These are phyloP conservation scores for Zygosaccharomyces pseudobailii DNA, from an alignment of 1,139 yeast genomes.

Conservation along the genomic window DNA sequence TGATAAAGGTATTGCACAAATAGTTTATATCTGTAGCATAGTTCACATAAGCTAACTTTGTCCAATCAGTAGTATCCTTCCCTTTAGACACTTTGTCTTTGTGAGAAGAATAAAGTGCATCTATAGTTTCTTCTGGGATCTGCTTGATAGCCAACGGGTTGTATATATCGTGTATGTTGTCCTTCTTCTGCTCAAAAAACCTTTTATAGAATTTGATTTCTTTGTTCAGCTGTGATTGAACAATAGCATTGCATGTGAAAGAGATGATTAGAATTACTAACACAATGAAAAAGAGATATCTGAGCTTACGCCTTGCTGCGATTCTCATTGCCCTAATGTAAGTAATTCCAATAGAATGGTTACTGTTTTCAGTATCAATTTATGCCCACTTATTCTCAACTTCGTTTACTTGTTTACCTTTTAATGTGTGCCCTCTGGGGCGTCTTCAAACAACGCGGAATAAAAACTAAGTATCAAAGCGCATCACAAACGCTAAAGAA, in stretches of 20 bases:
- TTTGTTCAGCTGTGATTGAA: conserved; percentile 29
- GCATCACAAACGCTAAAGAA: neutral
- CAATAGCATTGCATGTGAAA: conserved; percentile 18
- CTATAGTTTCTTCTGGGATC: conserved; percentile 29
- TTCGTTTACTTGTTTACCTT: neutral
- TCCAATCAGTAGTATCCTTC: conserved; percentile 33
- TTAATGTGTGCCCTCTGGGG: neutral
- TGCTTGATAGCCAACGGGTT: conserved; percentile 34
- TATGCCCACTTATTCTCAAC: no score
- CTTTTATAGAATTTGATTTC: conserved; percentile 29
- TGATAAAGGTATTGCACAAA: conserved; percentile 42
- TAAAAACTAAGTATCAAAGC: neutral
- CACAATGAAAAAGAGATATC: conserved; percentile 11
- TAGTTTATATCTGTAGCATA: conserved; percentile 44
- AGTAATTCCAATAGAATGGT: no score
- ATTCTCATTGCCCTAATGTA: conserved; percentile 12
- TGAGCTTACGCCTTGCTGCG: conserved; percentile 23
- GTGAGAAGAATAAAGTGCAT: conserved; percentile 19
- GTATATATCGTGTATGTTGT: conserved; percentile 21
- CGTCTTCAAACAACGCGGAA: neutral
- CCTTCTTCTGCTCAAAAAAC: conserved; percentile 27
- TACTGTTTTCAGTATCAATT: no score
- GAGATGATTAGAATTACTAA: conserved; percentile 11
- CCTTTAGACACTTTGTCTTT: conserved; percentile 10
- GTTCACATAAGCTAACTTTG: conserved; percentile 42